Evolutionary conservation across 2,329 filamentous ascomycete genomes (phyloP), one percentile per base, ranked within the genome.

Genomic region (Rhinocladiella mackenziei): DNA sequence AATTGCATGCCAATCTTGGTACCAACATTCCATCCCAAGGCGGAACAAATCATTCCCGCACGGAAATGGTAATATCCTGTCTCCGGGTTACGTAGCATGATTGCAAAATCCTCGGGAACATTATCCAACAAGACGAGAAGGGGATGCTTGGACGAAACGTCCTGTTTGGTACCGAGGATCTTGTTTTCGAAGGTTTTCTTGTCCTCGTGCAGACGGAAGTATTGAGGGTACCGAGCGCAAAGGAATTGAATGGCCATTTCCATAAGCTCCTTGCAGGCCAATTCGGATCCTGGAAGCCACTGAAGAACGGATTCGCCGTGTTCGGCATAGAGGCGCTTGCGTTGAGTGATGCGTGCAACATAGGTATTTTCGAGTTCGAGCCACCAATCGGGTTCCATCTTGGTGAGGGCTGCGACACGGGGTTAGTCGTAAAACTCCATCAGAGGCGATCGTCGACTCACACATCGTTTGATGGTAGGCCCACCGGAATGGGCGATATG

Each of bases 381-480:
- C 88, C 88, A 94, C 78, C 83, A 94, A 60, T 94, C 82, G 0
- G 80, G 69, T 50, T 94, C 85, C 63, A 92, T 68, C 56, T 87
- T 94, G 31, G 77, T 81, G 6, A 91, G 69, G 2, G 86, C 86
- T 92, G 48, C 30, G n/a, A 7, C 14, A n/a, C 4, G 15, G 4
- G 23, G 18, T 35, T 13, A 35, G 32, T 22, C 11, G 10, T 35
- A 11, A 5, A 20, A 6, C 9, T 3, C 8, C 5, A 4, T 4
- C 9, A n/a, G 17, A 20, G 14, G n/a, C n/a, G n/a, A n/a, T 33
- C 30, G 5, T 5, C 26, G 33, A 73, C 82, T 56, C 76, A 91
- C 86, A 86, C 88, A 94, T 94, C 0, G 87, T 94, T 60, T 94
- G 88, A 60, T 92, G 86, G 60, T 94, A 94, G 0, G 75, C 70